Evolutionary conservation across 768 basidiomycete genomes (phyloP).

Genomic region (Dioszegia aurantiaca): DNA sequence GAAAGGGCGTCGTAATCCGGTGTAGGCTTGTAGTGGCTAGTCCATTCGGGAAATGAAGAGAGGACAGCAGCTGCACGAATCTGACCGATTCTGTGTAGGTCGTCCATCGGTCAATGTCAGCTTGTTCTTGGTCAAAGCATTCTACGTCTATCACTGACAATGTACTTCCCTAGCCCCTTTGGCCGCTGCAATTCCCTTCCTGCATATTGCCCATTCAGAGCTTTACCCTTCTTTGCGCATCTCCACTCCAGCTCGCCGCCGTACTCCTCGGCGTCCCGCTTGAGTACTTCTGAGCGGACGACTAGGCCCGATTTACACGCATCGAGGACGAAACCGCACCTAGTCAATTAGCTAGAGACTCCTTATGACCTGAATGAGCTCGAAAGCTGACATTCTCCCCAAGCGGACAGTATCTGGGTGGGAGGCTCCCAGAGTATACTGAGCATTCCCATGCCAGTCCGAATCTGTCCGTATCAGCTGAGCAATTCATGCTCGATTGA

Average conservation of each 20-base stretch:
- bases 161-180: conserved; percentile 19
- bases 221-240: conserved; percentile 24
- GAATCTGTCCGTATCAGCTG: conserved; percentile 27
- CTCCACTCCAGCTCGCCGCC: conserved; percentile 30
- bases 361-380: too few species aligned
- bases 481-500: too few species aligned
- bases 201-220: conserved; percentile 5
- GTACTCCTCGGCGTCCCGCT: conserved; percentile 17
- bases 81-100: conserved; percentile 24
- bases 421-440: conserved; percentile 31
- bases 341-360: conserved; percentile 14
- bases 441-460: conserved; percentile 37
- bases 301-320: conserved; percentile 41
- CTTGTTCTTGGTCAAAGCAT: not conserved
- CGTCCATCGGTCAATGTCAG: conserved; percentile 35
- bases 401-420: conserved; percentile 32
- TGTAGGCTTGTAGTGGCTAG: conserved; percentile 8
- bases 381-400: conserved; percentile 32
- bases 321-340: conserved; percentile 40
- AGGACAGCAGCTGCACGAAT: conserved; percentile 14
- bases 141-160: conserved; percentile 29
- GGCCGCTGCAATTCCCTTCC: conserved; percentile 7
- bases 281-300: conserved; percentile 20
- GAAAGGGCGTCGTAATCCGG: not conserved
- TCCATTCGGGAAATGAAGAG: conserved; percentile 23